Conservation (phyloP, 805 yeast species). For the Candida incommunis region DNA sequence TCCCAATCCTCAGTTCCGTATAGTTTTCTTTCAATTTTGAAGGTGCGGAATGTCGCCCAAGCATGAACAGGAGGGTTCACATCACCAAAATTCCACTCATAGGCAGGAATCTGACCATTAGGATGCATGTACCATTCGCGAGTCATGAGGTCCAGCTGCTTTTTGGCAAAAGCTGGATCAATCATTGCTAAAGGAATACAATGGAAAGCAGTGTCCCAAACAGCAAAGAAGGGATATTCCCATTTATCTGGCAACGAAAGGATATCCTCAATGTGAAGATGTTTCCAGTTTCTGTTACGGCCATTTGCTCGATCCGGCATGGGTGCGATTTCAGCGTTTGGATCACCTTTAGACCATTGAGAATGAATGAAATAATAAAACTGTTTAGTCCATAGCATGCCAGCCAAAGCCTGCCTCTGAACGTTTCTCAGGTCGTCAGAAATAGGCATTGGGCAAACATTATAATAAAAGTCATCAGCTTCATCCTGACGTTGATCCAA, state of each 20-base stretch:
- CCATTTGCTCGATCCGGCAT: conserved; percentile 70
- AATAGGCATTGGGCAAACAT: conserved; percentile 72
- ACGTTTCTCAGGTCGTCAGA: conserved; percentile 65
- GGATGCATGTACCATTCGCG: conserved; percentile 98
- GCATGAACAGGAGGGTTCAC: conserved; percentile 98
- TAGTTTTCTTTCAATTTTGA: conserved; percentile 74
- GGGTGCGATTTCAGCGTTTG: conserved; percentile 58
- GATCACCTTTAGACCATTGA: conserved; percentile 83
- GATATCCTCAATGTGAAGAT: conserved; percentile 75
- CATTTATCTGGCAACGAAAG: conserved; percentile 87
- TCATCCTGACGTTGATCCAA: conserved; percentile 66
- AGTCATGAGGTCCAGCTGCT: conserved; percentile 70
- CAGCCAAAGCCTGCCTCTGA: conserved; percentile 91
- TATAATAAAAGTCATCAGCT: conserved; percentile 88
- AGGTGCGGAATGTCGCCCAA: conserved; percentile 83
- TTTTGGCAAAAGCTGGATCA: conserved; percentile 84
- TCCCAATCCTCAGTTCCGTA: conserved; percentile 69
- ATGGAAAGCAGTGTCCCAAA: conserved; percentile 96
- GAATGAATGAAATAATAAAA: conserved; percentile 75
- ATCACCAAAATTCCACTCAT: conserved; percentile 91
- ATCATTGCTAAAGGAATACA: conserved; percentile 86
- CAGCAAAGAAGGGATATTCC: conserved; percentile 93
- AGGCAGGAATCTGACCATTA: conserved; percentile 94
- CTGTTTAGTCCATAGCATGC: conserved; percentile 87
- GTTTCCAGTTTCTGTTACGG: conserved; percentile 83